phyloP scores from a whole-genome alignment of 192 early-diverging fungal species.

The Coemansia sp. region DNA sequence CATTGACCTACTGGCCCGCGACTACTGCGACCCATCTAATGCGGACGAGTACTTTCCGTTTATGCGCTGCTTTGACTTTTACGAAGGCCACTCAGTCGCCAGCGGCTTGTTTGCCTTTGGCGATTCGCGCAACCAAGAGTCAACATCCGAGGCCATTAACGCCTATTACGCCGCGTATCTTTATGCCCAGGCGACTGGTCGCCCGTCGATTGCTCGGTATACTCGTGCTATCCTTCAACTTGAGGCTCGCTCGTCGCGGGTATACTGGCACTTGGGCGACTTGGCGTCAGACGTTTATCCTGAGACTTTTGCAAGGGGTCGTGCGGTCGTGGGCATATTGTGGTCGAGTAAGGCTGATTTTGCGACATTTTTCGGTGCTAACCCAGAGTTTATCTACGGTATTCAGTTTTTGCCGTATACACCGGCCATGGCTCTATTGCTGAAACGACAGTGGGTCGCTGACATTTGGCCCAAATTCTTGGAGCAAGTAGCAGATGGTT shows the following conservation, averaged over 20 bases:
- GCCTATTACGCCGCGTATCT: slow-evolving; percentile 58
- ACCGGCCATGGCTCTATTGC: slow-evolving; percentile 40
- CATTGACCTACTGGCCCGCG: slow-evolving; percentile 43
- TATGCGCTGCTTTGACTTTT: slow-evolving; percentile 62
- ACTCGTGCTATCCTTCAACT: slow-evolving; percentile 47
- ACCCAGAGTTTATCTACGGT: slow-evolving; percentile 57
- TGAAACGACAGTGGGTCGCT: slow-evolving; percentile 52
- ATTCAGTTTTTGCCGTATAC: slow-evolving; percentile 60
- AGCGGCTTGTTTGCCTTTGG: slow-evolving; percentile 55
- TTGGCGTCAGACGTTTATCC: slow-evolving; percentile 35
- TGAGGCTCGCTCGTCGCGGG: slow-evolving; percentile 45
- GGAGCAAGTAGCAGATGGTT: slow-evolving; percentile 11
- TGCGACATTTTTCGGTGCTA: slow-evolving; percentile 48
- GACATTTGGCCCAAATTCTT: slow-evolving; percentile 41
- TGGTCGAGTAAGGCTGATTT: slow-evolving; percentile 56
- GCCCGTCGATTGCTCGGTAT: slow-evolving; percentile 29
- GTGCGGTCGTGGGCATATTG: slow-evolving; percentile 54
- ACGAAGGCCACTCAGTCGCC: slow-evolving; percentile 64
- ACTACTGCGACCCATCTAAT: slow-evolving; percentile 53
- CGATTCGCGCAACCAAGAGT: slow-evolving; percentile 61
- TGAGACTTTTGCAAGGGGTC: slow-evolving; percentile 21
- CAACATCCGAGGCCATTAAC: slow-evolving; percentile 59
- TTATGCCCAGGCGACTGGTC: slow-evolving; percentile 35
- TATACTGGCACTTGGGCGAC: slow-evolving; percentile 58
- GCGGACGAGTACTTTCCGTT: slow-evolving; percentile 53